These are phyloP conservation scores for Pilaira anomala DNA, from an alignment of 192 early-diverging fungal species.

Conservation along the genomic window DNA sequence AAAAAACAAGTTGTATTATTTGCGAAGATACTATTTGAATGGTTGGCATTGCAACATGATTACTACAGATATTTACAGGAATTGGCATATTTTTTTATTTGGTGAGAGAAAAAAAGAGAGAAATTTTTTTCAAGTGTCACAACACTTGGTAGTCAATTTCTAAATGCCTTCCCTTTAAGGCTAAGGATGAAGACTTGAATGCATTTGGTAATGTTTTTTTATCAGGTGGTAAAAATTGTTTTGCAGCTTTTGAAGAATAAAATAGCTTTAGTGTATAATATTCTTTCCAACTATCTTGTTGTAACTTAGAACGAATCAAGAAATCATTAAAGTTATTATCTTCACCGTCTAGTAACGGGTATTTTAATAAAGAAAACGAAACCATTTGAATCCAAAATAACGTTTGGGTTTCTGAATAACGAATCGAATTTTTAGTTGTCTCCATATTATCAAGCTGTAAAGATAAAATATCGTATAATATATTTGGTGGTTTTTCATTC, in stretches of 20 bases:
- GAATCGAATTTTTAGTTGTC: slow-evolving; percentile 15
- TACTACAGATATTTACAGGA: not conserved
- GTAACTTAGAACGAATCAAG: slow-evolving; percentile 19
- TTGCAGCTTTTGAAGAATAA: slow-evolving; percentile 16
- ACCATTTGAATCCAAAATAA: slow-evolving; percentile 40
- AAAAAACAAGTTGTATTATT: no score
- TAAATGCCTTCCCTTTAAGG: slow-evolving; percentile 29
- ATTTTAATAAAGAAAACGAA: slow-evolving; percentile 22
- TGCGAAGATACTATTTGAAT: no score
- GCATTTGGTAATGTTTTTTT: slow-evolving; percentile 36
- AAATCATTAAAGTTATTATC: slow-evolving; percentile 28
- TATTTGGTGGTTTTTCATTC: slow-evolving; percentile 10
- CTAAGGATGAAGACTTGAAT: slow-evolving; percentile 33
- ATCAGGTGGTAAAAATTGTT: slow-evolving; percentile 33
- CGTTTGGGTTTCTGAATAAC: slow-evolving; percentile 35
- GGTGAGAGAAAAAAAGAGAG: slow-evolving; percentile 2
- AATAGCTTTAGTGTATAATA: slow-evolving; percentile 31
- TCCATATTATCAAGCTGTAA: not conserved
- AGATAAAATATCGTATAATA: not conserved
- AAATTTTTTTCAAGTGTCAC: slow-evolving; percentile 9
- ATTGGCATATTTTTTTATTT: not conserved
- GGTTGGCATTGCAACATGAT: not conserved
- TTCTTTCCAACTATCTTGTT: slow-evolving; percentile 28
- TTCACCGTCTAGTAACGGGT: slow-evolving; percentile 31
- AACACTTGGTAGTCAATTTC: slow-evolving; percentile 35